Percentiles rank a stretch among this genome's conserved stretches.
These are phyloP conservation scores for Powellomyces hirtus DNA, from an alignment of 192 early-diverging fungal species.

Conservation along the genomic window DNA sequence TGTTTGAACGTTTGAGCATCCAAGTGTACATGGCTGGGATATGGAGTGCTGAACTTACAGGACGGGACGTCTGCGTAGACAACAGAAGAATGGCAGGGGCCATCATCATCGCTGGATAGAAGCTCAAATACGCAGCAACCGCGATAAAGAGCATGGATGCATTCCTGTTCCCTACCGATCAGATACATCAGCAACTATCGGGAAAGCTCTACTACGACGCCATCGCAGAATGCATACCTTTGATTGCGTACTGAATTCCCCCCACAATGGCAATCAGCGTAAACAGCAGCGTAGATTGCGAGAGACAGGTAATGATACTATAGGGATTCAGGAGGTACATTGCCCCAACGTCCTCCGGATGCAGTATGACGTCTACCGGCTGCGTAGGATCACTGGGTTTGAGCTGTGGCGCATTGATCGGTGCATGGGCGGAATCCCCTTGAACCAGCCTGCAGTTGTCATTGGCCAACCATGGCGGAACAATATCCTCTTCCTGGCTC, in stretches of 20 bases:
- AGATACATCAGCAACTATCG: too few relatives aligned
- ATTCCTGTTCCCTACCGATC: conserved; percentile 49
- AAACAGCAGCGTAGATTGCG: conserved; percentile 72
- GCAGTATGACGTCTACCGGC: conserved; percentile 21
- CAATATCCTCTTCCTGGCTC: conserved; percentile 1
- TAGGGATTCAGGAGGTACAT: conserved; percentile 83
- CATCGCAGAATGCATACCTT: too few relatives aligned
- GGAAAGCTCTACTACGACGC: neutral
- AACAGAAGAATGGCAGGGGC: conserved; percentile 58
- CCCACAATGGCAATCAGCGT: conserved; percentile 73
- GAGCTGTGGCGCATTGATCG: neutral
- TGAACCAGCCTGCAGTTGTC: neutral
- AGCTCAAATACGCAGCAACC: conserved; percentile 76
- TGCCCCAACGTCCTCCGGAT: conserved; percentile 46
- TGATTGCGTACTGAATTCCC: conserved; percentile 64
- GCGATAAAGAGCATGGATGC: conserved; percentile 71
- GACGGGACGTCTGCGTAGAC: neutral
- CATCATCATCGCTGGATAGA: conserved; percentile 86
- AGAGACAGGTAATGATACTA: conserved; percentile 71
- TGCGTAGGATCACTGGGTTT: conserved; percentile 32
- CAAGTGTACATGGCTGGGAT: neutral
- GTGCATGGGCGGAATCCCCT: neutral
- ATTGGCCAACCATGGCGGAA: conserved; percentile 3
- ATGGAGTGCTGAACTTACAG: neutral
- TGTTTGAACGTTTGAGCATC: neutral